Conservation (phyloP, 257 asterid species). For the Echium plantagineum region DNA sequence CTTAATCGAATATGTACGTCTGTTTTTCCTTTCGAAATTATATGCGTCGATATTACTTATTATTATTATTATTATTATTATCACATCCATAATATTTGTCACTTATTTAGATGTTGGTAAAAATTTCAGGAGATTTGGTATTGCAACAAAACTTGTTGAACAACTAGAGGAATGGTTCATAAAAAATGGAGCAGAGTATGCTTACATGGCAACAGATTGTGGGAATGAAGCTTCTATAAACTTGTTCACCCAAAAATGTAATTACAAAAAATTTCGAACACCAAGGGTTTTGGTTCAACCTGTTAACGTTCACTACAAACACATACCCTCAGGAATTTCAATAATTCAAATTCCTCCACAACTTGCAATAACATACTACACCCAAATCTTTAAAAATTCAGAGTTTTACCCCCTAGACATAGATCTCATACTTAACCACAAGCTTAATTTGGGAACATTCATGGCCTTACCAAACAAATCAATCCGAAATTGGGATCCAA, state of each 20-base stretch:
- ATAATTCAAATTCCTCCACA: conserved; percentile 31
- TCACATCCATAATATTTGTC: neutral
- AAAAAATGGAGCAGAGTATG: conserved; percentile 49
- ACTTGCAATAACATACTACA: conserved; percentile 30
- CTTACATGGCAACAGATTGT: conserved; percentile 80
- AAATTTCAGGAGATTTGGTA: conserved; percentile 59
- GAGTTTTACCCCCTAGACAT: conserved; percentile 69
- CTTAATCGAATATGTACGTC: no score
- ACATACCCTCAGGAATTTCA: conserved; percentile 25
- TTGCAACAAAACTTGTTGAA: conserved; percentile 54
- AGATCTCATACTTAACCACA: conserved; percentile 32
- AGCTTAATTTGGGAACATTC: conserved; percentile 63
- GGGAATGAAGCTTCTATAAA: conserved; percentile 53
- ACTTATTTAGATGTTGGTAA: neutral
- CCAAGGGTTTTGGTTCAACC: conserved; percentile 73
- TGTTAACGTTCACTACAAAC: conserved; percentile 51
- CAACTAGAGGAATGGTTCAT: conserved; percentile 51
- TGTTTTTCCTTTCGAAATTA: no score
- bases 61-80: no score
- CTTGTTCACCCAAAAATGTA: conserved; percentile 45
- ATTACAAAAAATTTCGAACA: conserved; percentile 53
- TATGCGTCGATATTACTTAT: no score
- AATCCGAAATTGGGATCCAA: conserved; percentile 33
- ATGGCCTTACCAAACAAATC: conserved; percentile 47
- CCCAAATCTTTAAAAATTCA: conserved; percentile 28